phyloP scores from a whole-genome alignment of 192 early-diverging fungal species.

The Podila clonocystis region DNA sequence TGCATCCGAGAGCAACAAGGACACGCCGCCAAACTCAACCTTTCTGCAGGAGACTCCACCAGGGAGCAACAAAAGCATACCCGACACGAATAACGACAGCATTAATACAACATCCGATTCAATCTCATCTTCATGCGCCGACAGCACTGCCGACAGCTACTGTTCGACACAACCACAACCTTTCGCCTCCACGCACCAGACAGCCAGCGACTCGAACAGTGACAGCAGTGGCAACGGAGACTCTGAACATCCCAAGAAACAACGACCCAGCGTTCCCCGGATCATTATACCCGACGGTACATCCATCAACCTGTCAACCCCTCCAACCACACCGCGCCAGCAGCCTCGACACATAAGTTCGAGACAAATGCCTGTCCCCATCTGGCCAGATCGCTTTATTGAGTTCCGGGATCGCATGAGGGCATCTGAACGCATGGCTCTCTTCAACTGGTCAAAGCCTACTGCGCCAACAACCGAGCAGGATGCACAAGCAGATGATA shows the following conservation, averaged over 20 bases:
- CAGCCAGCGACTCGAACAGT: neutral
- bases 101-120: no score
- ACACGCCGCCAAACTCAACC: no score
- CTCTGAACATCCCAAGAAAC: neutral
- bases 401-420: constrained; percentile 11
- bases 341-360: neutral
- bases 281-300: constrained; percentile 34
- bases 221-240: neutral
- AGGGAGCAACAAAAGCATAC: no score
- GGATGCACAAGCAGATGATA: neutral
- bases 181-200: neutral
- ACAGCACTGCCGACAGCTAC: neutral
- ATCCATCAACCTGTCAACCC: constrained; percentile 34
- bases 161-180: neutral
- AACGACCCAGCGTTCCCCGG: constrained; percentile 21
- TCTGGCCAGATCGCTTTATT: neutral
- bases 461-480: neutral
- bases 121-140: no score
- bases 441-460: no score
- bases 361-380: neutral
- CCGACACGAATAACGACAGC: no score
- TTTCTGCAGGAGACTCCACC: no score
- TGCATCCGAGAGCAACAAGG: no score
- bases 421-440: no score
- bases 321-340: constrained; percentile 13